Base-by-base conservation (phyloP, 257 asterid genomes). In the Handroanthus guayacan region DNA sequence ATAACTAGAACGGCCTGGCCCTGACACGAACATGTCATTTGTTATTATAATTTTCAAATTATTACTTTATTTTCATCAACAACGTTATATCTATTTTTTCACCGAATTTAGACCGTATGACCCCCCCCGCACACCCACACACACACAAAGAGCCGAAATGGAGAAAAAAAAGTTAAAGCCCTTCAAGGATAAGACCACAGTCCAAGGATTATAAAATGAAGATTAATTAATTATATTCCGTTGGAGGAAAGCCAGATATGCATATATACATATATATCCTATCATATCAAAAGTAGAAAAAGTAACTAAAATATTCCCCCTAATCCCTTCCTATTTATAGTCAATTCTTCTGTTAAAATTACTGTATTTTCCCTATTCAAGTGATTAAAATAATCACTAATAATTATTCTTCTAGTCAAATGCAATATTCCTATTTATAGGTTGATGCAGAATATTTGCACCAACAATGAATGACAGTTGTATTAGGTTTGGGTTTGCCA, bases 401-500 rank as follows among this genome's bases (percentile, higher is more conserved):
- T 64, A 12, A 61, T 57, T 39, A 31, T 68, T 57, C 69, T 70
- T 11, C 47, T 74, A 41, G 79, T 82, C 83, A 79, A 79, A 52
- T 36, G 25, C 43, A 57, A 75, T 48, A 52, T 63, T 76, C 38
- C 67, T 63, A 37, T 58, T 51, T 37, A 17, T 48, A 56, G 75
- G 74, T 63, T 74, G 60, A 39, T 65, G 67, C 52, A 62, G 44
- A 74, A 63, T 70, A 75, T 58, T 60, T 41, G 13, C 45, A 68
- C 56, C 41, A 67, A 56, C 60, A 31, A 67, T 38, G 67, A 75
- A 55, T 63, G 74, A 82, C 81, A 79, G 74, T 79, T 82, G 86
- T 63, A 51, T 58, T 38, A 60, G 55, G 62, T 75, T 16, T 47
- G 51, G 65, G 44, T 45, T 51, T 65, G 38, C 50, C 54, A 2